These are phyloP conservation scores for Ogataea methylovora DNA, from an alignment of 805 yeast species.

Conservation along the genomic window DNA sequence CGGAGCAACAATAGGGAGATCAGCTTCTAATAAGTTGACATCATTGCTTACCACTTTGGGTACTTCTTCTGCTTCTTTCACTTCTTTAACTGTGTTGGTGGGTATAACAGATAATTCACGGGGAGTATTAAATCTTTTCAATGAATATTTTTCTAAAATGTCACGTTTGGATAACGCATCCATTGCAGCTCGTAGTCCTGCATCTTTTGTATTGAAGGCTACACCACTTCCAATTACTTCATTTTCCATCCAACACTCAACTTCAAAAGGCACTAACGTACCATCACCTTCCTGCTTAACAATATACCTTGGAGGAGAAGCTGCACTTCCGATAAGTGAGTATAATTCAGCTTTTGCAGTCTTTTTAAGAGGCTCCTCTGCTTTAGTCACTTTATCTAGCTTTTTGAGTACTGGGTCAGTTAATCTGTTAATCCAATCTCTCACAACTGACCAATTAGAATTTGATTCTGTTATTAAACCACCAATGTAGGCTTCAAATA, in stretches of 20 bases:
- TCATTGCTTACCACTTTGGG: no score
- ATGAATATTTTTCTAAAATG: conserved; percentile 56
- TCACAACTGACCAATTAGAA: conserved; percentile 39
- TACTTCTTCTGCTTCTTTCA: no score
- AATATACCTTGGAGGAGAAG: conserved; percentile 52
- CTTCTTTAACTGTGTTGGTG: no score
- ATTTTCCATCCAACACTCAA: conserved; percentile 57
- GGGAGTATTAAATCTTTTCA: conserved; percentile 46
- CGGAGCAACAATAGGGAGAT: conserved; percentile 3
- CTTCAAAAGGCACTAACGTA: conserved; percentile 39
- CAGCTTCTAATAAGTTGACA: neutral
- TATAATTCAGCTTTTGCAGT: conserved; percentile 77
- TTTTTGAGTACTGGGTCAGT: conserved; percentile 36
- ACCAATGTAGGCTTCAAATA: conserved; percentile 91
- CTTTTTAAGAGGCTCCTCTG: conserved; percentile 31
- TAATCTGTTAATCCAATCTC: conserved; percentile 48
- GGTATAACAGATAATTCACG: no score
- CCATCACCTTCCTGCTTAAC: conserved; percentile 34
- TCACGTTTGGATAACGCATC: conserved; percentile 55
- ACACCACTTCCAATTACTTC: conserved; percentile 67
- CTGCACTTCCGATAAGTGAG: conserved; percentile 71
- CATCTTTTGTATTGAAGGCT: conserved; percentile 65
- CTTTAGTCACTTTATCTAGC: conserved; percentile 16
- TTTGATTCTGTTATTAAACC: conserved; percentile 59
- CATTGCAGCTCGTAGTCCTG: conserved; percentile 84